Evolutionary conservation across 1,139 yeast species (phyloP), one percentile per base, ranked within the genome.

Genomic region (Yamadazyma dendronema): DNA sequence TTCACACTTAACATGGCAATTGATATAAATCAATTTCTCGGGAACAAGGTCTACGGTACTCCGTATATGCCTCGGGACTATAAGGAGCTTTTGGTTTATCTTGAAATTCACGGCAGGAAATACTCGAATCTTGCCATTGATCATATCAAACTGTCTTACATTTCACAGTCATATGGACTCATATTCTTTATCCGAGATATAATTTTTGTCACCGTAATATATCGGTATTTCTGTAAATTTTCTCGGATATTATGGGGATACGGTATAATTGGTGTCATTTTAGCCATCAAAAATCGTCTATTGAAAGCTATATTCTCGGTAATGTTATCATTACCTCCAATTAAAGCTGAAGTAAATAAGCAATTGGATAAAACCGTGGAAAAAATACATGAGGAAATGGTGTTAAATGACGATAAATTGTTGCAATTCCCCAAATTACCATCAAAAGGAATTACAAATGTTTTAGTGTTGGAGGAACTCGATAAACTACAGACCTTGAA

Each of bases 391-490:
- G 48, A 59, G 0, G 71, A 71, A 21, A 50, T 87, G 40, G 73
- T 87, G 38, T 66, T 68, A 38, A 77, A 77, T 45, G 75, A 78
- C 41, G 62, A 65, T 0, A 50, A 53, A 0, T 57, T 81, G 33
- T 56, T 61, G 11, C 78, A 76, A 46, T 79, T 81, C 49, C 56
- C 65, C 1, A 42, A 50, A 17, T 57, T 89, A 4, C 96, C 96
- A 0, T 52, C 48, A 3, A 38, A 53, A 0, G 96, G 96, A 0
- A 54, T 85, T 42, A 31, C 70, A 1, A 60, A 65, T n/a, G 59
- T 53, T 0, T 56, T 57, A 11, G 70, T 87, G 3, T 36, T 68
- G 15, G 49, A 52, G 1, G 79, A 80, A 45, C 62, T 88, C 44
- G 74, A 75, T 31, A 61, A 62, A 22, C 59, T 77, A 17, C 67